These are phyloP conservation scores for Phytophthora kernoviae DNA, from an alignment of 352 stramenopile species.

Conservation along the genomic window DNA sequence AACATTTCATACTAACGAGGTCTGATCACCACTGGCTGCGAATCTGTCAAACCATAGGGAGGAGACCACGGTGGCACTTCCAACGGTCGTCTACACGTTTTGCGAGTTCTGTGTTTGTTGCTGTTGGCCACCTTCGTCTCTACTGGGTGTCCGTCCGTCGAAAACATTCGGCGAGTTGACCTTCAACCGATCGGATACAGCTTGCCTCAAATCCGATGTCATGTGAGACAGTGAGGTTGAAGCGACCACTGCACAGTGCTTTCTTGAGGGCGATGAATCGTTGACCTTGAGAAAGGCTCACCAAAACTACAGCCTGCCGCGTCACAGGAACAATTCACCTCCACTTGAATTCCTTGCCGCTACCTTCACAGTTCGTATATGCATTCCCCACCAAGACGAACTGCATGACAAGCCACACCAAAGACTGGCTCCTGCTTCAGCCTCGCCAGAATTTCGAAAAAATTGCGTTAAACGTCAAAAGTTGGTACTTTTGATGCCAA, in stretches of 20 bases:
- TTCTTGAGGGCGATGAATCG: not conserved
- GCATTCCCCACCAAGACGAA: too few relatives aligned
- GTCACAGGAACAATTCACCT: slow-evolving; percentile 5
- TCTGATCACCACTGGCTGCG: not conserved
- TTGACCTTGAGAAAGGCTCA: not conserved
- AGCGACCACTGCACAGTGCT: too few relatives aligned
- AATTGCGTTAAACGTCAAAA: too few relatives aligned
- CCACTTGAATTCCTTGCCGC: not conserved
- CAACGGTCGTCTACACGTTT: slow-evolving; percentile 10
- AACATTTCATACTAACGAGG: not conserved
- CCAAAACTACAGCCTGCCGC: not conserved
- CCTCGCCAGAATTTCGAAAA: too few relatives aligned
- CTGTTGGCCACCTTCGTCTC: slow-evolving; percentile 13
- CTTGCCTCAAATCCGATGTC: not conserved
- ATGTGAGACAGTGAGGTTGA: slow-evolving; percentile 1
- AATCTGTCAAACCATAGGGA: not conserved
- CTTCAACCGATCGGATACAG: not conserved
- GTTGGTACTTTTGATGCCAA: not conserved
- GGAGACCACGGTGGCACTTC: too few relatives aligned
- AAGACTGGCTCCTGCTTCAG: too few relatives aligned
- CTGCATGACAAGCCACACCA: too few relatives aligned
- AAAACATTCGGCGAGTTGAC: not conserved
- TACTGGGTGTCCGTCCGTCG: slow-evolving; percentile 1
- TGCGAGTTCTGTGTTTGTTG: slow-evolving; percentile 18
- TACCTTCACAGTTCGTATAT: not conserved